Percentiles rank a stretch among this genome's conserved stretches.
phyloP scores from a whole-genome alignment of 352 stramenopile species.

The Globisporangium iwayamae region DNA sequence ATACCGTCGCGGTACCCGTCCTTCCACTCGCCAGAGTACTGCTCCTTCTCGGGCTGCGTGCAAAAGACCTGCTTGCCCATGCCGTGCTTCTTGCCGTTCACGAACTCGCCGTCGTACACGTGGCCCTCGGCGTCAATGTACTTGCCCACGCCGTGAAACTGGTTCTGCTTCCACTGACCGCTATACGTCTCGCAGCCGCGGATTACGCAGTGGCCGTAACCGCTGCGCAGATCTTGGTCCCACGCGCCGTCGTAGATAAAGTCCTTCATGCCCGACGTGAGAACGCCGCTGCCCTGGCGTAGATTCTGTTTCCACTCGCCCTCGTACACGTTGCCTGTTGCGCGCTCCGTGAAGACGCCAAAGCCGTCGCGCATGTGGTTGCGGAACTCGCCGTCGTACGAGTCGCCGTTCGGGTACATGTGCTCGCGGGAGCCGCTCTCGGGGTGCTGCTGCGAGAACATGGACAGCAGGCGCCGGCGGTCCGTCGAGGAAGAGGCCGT shows the following conservation, averaged over 20 bases:
- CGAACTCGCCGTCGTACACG: conserved; percentile 84
- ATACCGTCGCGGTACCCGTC: conserved; percentile 51
- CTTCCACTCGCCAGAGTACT: conserved; percentile 66
- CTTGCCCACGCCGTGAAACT: conserved; percentile 75
- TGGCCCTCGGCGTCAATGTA: conserved; percentile 80
- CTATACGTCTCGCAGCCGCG: conserved; percentile 72
- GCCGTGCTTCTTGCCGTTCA: conserved; percentile 68
- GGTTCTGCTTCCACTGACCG: conserved; percentile 63
- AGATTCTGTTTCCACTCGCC: conserved; percentile 59
- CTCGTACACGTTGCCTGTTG: conserved; percentile 67
- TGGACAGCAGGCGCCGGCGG: conserved; percentile 8
- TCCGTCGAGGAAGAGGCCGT: neutral
- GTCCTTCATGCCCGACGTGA: conserved; percentile 68
- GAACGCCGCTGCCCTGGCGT: conserved; percentile 57
- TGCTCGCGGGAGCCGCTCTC: conserved; percentile 33
- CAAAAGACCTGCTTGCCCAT: conserved; percentile 45
- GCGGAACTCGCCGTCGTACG: conserved; percentile 69
- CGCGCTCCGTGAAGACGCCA: conserved; percentile 56
- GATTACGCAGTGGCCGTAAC: conserved; percentile 76
- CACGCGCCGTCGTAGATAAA: conserved; percentile 85
- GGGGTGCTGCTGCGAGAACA: conserved; percentile 21
- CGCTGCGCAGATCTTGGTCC: conserved; percentile 48
- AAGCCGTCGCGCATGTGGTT: conserved; percentile 43
- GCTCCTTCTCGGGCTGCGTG: conserved; percentile 23
- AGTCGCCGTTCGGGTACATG: conserved; percentile 63